These are phyloP conservation scores for Trichophyton equinum DNA, from an alignment of 2,329 filamentous ascomycete species.

Conservation along the genomic window DNA sequence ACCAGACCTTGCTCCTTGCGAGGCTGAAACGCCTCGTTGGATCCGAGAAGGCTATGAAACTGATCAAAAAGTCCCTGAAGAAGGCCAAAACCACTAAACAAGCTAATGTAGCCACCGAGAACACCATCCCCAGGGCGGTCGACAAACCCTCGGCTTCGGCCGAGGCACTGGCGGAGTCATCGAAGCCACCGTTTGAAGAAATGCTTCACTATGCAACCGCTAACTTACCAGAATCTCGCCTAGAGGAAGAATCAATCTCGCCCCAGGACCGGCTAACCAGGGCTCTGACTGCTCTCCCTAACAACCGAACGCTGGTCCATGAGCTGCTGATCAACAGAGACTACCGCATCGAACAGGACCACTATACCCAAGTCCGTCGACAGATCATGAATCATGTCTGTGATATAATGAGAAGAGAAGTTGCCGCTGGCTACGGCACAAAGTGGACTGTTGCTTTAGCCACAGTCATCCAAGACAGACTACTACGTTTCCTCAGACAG, in stretches of 20 bases:
- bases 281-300: constrained; percentile 47
- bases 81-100: constrained; percentile 45
- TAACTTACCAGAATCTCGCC: constrained; percentile 20
- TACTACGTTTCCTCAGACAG: constrained; percentile 46
- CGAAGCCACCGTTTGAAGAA: constrained; percentile 27
- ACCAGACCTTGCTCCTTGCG: constrained; percentile 51
- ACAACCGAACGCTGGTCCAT: constrained; percentile 50
- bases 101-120: constrained; percentile 39
- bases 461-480: constrained; percentile 50
- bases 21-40: constrained; percentile 51
- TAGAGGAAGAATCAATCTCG: constrained; percentile 21
- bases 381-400: constrained; percentile 48
- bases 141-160: constrained; percentile 24
- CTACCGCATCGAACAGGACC: constrained; percentile 44
- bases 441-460: constrained; percentile 54
- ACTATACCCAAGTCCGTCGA: constrained; percentile 40
- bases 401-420: constrained; percentile 45
- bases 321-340: constrained; percentile 53
- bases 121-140: constrained; percentile 46
- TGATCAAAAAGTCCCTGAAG: constrained; percentile 49
- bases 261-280: constrained; percentile 35
- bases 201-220: constrained; percentile 25
- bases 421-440: constrained; percentile 43
- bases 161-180: constrained; percentile 15
- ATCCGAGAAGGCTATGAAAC: constrained; percentile 45